These are phyloP conservation scores for Pelargonium myrrhifolium DNA, from an alignment of 441 rosid genomes.

Conservation along the genomic window DNA sequence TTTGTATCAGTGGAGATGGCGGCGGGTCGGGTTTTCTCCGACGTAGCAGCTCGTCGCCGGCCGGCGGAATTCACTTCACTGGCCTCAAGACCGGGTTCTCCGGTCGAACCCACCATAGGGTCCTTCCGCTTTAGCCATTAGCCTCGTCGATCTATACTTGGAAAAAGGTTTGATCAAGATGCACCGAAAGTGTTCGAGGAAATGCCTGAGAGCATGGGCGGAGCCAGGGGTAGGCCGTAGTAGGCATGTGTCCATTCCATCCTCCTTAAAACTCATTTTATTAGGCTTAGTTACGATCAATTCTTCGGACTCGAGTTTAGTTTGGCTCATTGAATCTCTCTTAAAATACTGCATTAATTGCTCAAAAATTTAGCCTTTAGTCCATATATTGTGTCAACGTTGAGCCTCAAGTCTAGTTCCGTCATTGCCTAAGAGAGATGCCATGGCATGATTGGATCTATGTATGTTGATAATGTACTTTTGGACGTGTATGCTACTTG, in stretches of 20 bases:
- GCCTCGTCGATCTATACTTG: slow-evolving; percentile 43
- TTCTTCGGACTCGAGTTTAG: too few relatives aligned
- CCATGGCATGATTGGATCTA: slow-evolving; percentile 54
- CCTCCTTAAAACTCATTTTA: too few relatives aligned
- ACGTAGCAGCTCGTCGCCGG: slow-evolving; percentile 19
- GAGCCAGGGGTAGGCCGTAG: too few relatives aligned
- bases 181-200: slow-evolving; percentile 88
- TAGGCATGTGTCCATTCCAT: too few relatives aligned
- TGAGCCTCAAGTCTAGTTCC: too few relatives aligned
- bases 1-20: not conserved
- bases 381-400: too few relatives aligned
- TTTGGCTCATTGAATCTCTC: too few relatives aligned
- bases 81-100: slow-evolving; percentile 26
- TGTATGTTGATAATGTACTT: slow-evolving; percentile 61
- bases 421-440: too few relatives aligned
- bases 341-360: too few relatives aligned
- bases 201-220: too few relatives aligned
- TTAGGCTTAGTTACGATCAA: too few relatives aligned
- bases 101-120: slow-evolving; percentile 26
- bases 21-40: not conserved
- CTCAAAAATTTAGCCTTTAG: too few relatives aligned
- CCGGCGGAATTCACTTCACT: slow-evolving; percentile 37
- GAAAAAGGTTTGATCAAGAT: slow-evolving; percentile 44
- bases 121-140: slow-evolving; percentile 60
- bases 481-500: slow-evolving; percentile 74